phyloP scores from a whole-genome alignment of 331 rosid species.

The Cydonia oblonga region DNA sequence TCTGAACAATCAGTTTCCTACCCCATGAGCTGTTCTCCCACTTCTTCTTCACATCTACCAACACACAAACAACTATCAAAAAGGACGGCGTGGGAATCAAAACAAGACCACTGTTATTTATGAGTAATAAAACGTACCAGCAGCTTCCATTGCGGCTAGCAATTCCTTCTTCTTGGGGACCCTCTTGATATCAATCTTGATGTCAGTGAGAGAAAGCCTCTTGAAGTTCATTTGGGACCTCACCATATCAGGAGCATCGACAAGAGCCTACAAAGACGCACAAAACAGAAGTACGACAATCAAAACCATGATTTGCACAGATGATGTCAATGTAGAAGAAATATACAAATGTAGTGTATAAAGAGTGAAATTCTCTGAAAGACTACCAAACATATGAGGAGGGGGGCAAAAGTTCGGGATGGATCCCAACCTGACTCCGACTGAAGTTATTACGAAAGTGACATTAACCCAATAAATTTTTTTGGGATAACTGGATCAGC shows the following conservation, averaged over 20 bases:
- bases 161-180: slow-evolving; percentile 40
- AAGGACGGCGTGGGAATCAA: neutral
- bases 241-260: slow-evolving; percentile 50
- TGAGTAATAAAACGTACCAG: slow-evolving; percentile 16
- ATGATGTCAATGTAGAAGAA: neutral
- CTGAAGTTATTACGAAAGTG: neutral
- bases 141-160: slow-evolving; percentile 41
- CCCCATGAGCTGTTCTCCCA: slow-evolving; percentile 65
- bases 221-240: slow-evolving; percentile 43
- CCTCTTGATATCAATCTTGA: slow-evolving; percentile 42
- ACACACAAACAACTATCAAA: neutral
- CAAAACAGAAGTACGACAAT: neutral
- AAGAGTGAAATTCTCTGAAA: neutral
- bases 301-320: neutral
- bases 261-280: slow-evolving; percentile 25
- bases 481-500: neutral
- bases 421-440: neutral
- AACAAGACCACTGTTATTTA: neutral
- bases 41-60: slow-evolving; percentile 44
- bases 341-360: neutral
- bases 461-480: neutral
- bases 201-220: slow-evolving; percentile 50
- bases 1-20: slow-evolving; percentile 42
- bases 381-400: neutral
- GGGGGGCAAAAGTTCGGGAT: neutral